These are phyloP conservation scores for Peronospora tabacina DNA, from an alignment of 352 stramenopile species.

Conservation along the genomic window DNA sequence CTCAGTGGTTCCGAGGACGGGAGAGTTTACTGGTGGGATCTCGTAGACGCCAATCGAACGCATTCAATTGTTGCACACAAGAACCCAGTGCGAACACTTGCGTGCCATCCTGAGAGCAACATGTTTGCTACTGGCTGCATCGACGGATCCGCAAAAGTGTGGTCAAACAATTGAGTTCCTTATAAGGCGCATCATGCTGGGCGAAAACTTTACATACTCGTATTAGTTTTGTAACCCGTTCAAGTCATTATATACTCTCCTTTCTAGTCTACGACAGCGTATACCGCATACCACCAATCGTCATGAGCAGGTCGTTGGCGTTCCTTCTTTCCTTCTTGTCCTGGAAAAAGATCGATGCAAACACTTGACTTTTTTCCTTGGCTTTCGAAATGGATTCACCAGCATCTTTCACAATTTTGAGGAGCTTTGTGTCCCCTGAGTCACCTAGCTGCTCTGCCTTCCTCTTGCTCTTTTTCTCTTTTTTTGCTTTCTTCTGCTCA, in stretches of 20 bases:
- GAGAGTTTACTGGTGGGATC: slow-evolving; percentile 55
- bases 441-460: slow-evolving; percentile 26
- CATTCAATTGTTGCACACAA: slow-evolving; percentile 49
- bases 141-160: slow-evolving; percentile 69
- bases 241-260: background rate
- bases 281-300: slow-evolving; percentile 73
- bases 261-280: slow-evolving; percentile 52
- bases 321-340: slow-evolving; percentile 56
- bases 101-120: slow-evolving; percentile 47
- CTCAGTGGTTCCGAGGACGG: slow-evolving; percentile 75
- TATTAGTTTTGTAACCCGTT: background rate
- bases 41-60: slow-evolving; percentile 31
- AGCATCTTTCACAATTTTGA: slow-evolving; percentile 53
- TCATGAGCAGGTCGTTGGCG: slow-evolving; percentile 83
- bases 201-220: background rate
- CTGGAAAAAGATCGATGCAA: slow-evolving; percentile 73
- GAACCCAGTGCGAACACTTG: slow-evolving; percentile 54
- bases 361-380: slow-evolving; percentile 73
- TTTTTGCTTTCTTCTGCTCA: slow-evolving; percentile 23
- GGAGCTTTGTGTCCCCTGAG: slow-evolving; percentile 13
- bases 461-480: slow-evolving; percentile 33
- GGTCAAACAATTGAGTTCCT: slow-evolving; percentile 23
- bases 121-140: slow-evolving; percentile 61
- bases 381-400: slow-evolving; percentile 51
- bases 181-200: background rate